Base-by-base conservation (phyloP, 73 alveolate species). In the Tetrahymena borealis region DNA sequence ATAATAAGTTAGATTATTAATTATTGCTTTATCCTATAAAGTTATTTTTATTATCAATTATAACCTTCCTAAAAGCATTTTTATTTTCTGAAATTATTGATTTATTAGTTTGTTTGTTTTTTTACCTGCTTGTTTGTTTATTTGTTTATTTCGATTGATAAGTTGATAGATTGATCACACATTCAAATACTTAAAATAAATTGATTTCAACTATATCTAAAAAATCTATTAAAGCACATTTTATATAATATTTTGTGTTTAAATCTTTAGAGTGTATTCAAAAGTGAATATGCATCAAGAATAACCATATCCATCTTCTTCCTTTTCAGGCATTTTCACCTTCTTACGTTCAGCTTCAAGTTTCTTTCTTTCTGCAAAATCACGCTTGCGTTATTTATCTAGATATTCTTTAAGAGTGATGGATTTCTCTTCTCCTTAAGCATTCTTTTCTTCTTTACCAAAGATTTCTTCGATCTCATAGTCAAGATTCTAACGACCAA, bases 371-470 rank as follows among this genome's bases (percentile, higher is more conserved):
- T 79, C 78, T 16, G 32, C 78, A 20, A 39, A 93, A 32, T 93
- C 95, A 35, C 91, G 90, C 78, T 93, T 93, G 35, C 78, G 77
- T 90, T 79, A 60, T 40, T 93, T 41, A 32, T 40, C 39, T 32
- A 93, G 91, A 90, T 78, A 93, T 40, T 93, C 95, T 39, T 39
- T 78, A 33, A 39, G 79, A 20, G 90, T 85, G 18, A 93, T 93
- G 20, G 90, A 91, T 16, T 93, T 93, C 36, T 93, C 95, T 41
- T 93, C 90, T 28, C 95, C 95, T 40, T 93, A 91, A 0, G 95
- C 95, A n/a, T 91, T 93, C 37, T 93, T 93, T 28, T 93, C 95
- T 41, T 93, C 95, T 35, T 32, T 33, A 38, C 95, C 95, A 93
- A 93, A 93, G 90, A 93, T 93, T 93, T 93, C 91, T 31, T 38